Evolutionary conservation across 2,329 filamentous ascomycete genomes (phyloP), one percentile per base, ranked within the genome.

Genomic region (Biscogniauxia mediterranea): DNA sequence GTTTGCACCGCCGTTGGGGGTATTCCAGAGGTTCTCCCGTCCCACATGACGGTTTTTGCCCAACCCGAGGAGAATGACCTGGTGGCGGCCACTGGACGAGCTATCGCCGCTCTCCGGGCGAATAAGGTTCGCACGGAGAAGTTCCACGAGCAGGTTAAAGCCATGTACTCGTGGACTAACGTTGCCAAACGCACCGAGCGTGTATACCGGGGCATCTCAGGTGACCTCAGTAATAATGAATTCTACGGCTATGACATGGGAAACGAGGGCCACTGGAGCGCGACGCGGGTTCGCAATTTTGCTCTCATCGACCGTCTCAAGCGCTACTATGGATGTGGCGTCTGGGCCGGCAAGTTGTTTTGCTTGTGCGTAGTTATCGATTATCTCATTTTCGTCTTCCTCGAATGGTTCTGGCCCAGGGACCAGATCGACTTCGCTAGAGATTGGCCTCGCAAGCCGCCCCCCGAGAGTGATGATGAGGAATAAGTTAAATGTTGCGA

Each of bases 161-260:
- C 91, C 80, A 98, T 98, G 95, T 99, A 99, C 78, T 96, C 92
- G 1, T 99, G 95, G 95, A 91, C 91, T 26, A 94, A 99, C 74
- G 94, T 99, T 26, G 95, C 95, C 15, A 85, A 90, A 69, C 90
- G 95, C 59, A 98, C 95, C 0, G 95, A 99, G 77, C 85, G 94
- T 28, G 95, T 99, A 0, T 99, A 99, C 76, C 88, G 96, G 73
- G 92, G 95, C 54, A 96, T 99, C 68, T 92, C 88, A 2, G 93
- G 93, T 7, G 88, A 87, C n/a, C 88, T 96, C 57, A 88, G 86
- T 66, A 92, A 96, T 69, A 88, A 90, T 58, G 92, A 96, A 62
- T 96, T 96, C 71, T 97, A 97, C 72, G 92, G 92, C 17, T 89
- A 91, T 71, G 88, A 92, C 59, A 86, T 88, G 3, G 86, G 84